Percentiles rank a stretch among this genome's conserved stretches.
phyloP scores from a whole-genome alignment of 2,329 filamentous ascomycete genomes.

The Cryphonectria japonica region DNA sequence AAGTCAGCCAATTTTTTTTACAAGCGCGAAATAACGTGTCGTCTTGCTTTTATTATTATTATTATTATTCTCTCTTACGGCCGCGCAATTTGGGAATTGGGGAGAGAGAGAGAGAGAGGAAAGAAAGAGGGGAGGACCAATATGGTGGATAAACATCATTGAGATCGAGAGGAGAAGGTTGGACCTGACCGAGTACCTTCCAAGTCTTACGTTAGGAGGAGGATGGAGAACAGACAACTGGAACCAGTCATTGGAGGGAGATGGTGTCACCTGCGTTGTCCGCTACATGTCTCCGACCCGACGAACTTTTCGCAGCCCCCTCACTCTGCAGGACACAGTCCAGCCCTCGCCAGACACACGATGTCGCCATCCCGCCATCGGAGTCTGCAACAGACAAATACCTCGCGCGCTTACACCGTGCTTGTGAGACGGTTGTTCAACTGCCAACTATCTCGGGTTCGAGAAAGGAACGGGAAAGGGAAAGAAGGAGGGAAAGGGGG shows the following conservation, averaged over 20 bases:
- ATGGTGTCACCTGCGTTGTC: too few species aligned
- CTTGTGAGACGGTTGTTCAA: conserved; percentile 1
- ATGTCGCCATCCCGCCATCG: not conserved
- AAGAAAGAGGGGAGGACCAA: not conserved
- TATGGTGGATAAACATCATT: too few species aligned
- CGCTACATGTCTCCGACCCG: too few species aligned
- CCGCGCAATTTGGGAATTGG: not conserved
- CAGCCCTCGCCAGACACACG: not conserved
- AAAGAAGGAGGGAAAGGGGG: not conserved
- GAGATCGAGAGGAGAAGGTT: too few species aligned
- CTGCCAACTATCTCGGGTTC: conserved; percentile 3
- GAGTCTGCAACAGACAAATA: not conserved
- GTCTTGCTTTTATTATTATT: not conserved
- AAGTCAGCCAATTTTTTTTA: not conserved
- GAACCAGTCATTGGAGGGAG: too few species aligned
- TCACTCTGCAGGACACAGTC: too few species aligned
- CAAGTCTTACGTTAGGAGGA: too few species aligned
- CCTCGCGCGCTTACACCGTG: not conserved
- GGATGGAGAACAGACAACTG: too few species aligned
- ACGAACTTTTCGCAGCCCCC: too few species aligned
- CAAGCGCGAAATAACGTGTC: not conserved
- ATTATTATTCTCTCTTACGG: too few species aligned
- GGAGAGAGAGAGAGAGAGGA: too few species aligned
- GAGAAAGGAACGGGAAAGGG: not conserved
- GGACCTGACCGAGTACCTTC: too few species aligned